Evolutionary conservation across 805 yeast species (phyloP), one percentile per base, ranked within the genome.

Genomic region (Saccharomycopsis microspora): DNA sequence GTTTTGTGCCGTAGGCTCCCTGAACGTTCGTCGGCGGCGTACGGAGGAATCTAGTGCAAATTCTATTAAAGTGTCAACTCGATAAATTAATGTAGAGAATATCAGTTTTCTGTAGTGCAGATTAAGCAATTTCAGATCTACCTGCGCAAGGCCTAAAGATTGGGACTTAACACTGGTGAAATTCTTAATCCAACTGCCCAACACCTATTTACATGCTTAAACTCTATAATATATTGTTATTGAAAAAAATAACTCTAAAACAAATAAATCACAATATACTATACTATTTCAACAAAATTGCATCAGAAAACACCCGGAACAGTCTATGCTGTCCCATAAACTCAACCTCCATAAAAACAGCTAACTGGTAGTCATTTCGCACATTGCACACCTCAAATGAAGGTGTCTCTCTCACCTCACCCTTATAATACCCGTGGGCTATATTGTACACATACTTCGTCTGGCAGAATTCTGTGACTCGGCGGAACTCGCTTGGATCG

Each of bases 381-480:
- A 43, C 44, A 32, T 49, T 49, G 44, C 52, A 49, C 34, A 47
- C 43, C 31, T 33, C 30, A 32, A 49, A 49, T 3, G 50, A 46
- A 10, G 46, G 46, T 4, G 38, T 19, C 27, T 47, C 50, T n/a
- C 44, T 30, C n/a, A 49, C 39, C 7, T 37, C 10, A 31, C 46
- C 42, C 29, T 43, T 39, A 32, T 37, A 49, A 6, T 42, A 8
- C 30, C 27, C 10, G 5, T 46, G 47, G 5, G 37, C 37, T 19
- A 49, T 32, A n/a, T 42, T 41, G 39, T 42, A 47, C 31, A 34
- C 32, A 31, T 49, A 47, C 33, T 45, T n/a, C 5, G 49, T 36
- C 9, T 34, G 34, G 41, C 50, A 46, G 28, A 45, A 45, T 7
- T 36, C 37, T 28, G 32, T 36, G 28, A 46, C 36, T 27, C 37